Percentiles rank a stretch among this genome's conserved stretches.
Conservation (phyloP, 148 eudicot genomes). For the Rhododendron molle region DNA sequence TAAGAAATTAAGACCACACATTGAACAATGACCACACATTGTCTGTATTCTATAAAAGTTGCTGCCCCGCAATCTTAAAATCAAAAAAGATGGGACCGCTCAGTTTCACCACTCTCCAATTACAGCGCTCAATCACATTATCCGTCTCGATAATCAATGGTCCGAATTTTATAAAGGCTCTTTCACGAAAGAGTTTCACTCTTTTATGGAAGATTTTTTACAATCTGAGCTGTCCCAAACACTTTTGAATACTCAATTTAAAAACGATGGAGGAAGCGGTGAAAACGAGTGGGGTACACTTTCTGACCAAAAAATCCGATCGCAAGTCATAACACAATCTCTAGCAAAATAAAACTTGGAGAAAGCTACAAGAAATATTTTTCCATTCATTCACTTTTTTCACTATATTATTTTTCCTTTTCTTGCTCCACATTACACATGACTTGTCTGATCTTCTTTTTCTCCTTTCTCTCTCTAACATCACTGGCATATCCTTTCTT, state of each 20-base stretch:
- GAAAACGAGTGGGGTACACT: no score
- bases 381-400: background rate
- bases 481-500: background rate
- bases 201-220: no score
- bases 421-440: background rate
- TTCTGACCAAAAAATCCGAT: background rate
- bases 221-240: accelerated
- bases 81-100: background rate
- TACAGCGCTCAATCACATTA: no score
- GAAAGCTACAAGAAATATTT: background rate
- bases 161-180: no score
- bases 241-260: no score
- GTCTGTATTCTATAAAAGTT: no score
- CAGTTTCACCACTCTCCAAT: no score
- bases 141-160: no score
- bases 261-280: no score
- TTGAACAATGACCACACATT: no score
- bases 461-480: background rate
- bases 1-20: no score
- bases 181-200: no score
- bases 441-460: background rate
- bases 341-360: background rate
- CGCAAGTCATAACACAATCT: background rate
- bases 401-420: background rate
- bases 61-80: background rate